A percentile compares a stretch with the other conserved stretches of the same genome.
Evolutionary conservation across 2,329 filamentous ascomycete genomes (phyloP).

Genomic region (Arthrobotrys conoides): DNA sequence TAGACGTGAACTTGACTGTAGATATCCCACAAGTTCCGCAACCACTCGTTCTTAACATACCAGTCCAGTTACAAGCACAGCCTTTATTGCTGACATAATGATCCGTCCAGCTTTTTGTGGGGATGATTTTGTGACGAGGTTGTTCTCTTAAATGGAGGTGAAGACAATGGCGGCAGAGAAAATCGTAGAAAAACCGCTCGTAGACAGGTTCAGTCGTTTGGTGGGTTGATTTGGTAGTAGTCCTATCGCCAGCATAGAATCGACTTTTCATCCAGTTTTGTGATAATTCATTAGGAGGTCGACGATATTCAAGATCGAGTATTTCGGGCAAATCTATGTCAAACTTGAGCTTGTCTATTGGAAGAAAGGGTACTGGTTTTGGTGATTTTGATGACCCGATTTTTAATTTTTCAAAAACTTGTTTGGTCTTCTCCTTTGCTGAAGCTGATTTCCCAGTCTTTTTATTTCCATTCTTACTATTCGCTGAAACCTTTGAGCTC

Average conservation of each 20-base stretch:
- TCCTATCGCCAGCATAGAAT: constrained; percentile 16
- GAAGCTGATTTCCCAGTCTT: neutral
- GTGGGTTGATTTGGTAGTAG: neutral
- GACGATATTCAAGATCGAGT: neutral
- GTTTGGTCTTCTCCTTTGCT: neutral
- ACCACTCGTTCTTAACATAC: neutral
- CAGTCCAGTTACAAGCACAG: constrained; percentile 4
- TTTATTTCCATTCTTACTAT: neutral
- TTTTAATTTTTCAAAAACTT: constrained; percentile 8
- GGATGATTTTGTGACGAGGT: neutral
- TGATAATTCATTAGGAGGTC: neutral
- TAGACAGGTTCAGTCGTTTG: neutral
- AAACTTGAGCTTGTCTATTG: neutral
- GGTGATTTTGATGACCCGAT: neutral
- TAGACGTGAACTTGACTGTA: constrained; percentile 22
- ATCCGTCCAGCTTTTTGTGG: neutral
- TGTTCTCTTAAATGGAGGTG: neutral
- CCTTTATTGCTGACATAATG: neutral
- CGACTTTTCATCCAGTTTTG: constrained; percentile 23
- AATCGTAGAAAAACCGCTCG: constrained; percentile 13
- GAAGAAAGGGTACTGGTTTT: neutral
- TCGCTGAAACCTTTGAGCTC: neutral
- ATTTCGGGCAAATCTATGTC: neutral
- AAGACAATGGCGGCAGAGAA: constrained; percentile 14
- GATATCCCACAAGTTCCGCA: constrained; percentile 16